A percentile compares a stretch with the other conserved stretches of the same genome.
Conservation (phyloP, 1,284 basidiomycete species). For the Malassezia caprae region DNA sequence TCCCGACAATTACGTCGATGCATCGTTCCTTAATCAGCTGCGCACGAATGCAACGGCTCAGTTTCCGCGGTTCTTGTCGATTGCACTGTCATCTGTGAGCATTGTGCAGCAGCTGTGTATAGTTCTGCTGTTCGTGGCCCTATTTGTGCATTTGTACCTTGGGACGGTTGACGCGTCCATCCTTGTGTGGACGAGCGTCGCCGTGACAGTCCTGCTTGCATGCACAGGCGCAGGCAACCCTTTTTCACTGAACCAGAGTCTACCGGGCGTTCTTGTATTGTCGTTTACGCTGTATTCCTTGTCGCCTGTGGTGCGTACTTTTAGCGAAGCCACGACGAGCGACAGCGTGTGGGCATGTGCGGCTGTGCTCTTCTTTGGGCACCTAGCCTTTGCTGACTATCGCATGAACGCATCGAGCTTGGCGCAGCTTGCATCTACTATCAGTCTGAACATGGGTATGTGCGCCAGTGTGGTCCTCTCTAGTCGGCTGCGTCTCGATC, state of each 20-base stretch:
- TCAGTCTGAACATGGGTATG: constrained; percentile 89
- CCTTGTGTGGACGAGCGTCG: constrained; percentile 10
- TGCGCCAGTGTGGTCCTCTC: constrained; percentile 88
- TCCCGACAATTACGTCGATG: constrained; percentile 76
- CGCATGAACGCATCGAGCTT: constrained; percentile 8
- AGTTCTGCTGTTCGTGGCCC: constrained; percentile 25
- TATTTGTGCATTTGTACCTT: constrained; percentile 27
- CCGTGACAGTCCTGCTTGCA: background rate
- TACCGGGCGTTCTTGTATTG: constrained; percentile 54
- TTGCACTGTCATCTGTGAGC: constrained; percentile 55
- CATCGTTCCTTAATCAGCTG: constrained; percentile 66
- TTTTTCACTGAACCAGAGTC: background rate
- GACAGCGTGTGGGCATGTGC: constrained; percentile 94
- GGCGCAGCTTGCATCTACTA: constrained; percentile 55
- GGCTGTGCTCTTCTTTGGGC: constrained; percentile 58
- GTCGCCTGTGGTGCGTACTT: constrained; percentile 77
- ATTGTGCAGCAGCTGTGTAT: constrained; percentile 23
- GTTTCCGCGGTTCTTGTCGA: constrained; percentile 59
- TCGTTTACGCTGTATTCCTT: constrained; percentile 78
- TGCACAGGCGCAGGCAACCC: background rate
- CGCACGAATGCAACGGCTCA: constrained; percentile 31
- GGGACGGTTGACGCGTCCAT: constrained; percentile 11
- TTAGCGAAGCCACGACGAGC: constrained; percentile 86
- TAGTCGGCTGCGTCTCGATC: constrained; percentile 70
- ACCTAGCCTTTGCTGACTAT: constrained; percentile 62